Evolutionary conservation across 352 stramenopile genomes (phyloP).

Genomic region (Globisporangium nunn): DNA sequence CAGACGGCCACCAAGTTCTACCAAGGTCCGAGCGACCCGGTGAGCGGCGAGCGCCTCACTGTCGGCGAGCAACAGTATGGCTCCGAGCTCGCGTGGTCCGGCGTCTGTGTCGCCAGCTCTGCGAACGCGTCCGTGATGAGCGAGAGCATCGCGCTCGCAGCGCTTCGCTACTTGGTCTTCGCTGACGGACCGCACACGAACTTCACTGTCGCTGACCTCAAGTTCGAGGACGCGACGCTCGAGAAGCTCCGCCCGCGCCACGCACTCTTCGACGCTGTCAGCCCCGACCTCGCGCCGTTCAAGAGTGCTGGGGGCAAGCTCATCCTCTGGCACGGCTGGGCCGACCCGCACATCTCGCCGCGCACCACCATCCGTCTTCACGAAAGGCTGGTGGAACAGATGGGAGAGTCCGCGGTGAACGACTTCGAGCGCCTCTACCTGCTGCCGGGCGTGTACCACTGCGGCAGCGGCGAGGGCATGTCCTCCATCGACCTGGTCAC

Average conservation of each 20-base stretch:
- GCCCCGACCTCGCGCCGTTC: slow-evolving; percentile 28
- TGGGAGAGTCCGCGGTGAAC: slow-evolving; percentile 16
- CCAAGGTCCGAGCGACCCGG: slow-evolving; percentile 23
- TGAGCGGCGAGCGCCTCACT: slow-evolving; percentile 22
- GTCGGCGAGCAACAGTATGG: slow-evolving; percentile 36
- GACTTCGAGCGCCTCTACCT: slow-evolving; percentile 42
- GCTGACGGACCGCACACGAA: slow-evolving; percentile 25
- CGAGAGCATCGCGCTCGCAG: slow-evolving; percentile 22
- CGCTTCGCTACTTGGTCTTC: slow-evolving; percentile 36
- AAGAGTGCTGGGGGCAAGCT: slow-evolving; percentile 29
- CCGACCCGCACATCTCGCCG: slow-evolving; percentile 40
- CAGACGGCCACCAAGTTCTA: slow-evolving; percentile 28
- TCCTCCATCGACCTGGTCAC: slow-evolving; percentile 33
- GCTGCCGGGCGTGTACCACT: slow-evolving; percentile 39
- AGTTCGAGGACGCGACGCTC: slow-evolving; percentile 30
- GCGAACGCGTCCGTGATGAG: slow-evolving; percentile 22
- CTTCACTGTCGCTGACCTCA: slow-evolving; percentile 34
- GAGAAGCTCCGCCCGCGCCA: slow-evolving; percentile 24
- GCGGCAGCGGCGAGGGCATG: slow-evolving; percentile 28
- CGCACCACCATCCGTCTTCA: slow-evolving; percentile 37
- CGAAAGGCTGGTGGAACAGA: slow-evolving; percentile 24
- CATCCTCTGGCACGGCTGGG: slow-evolving; percentile 42
- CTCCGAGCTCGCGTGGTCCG: slow-evolving; percentile 32
- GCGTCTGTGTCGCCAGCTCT: slow-evolving; percentile 27
- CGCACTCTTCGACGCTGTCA: slow-evolving; percentile 29